Evolutionary conservation across 2,329 filamentous ascomycete species (phyloP).

Genomic region (Monosporascus sp.): DNA sequence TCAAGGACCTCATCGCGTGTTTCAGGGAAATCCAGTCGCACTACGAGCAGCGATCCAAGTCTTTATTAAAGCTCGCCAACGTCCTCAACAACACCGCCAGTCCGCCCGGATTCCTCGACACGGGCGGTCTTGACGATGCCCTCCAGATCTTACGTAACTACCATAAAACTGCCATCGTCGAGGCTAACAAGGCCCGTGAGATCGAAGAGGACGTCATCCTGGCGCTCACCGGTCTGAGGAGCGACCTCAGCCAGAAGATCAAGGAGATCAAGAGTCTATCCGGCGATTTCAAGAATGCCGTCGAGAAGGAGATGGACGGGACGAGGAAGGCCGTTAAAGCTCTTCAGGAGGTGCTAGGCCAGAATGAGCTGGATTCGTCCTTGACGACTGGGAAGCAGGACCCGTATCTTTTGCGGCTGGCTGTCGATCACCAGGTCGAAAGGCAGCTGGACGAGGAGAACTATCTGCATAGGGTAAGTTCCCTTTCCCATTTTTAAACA

Average conservation of each 20-base stretch:
- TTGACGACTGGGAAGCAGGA: constrained; percentile 80
- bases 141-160: constrained; percentile 74
- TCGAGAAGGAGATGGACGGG: constrained; percentile 88
- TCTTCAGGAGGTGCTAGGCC: constrained; percentile 75
- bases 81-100: constrained; percentile 74
- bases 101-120: constrained; percentile 69
- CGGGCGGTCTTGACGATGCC: constrained; percentile 84
- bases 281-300: constrained; percentile 93
- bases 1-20: constrained; percentile 91
- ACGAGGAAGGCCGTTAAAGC: constrained; percentile 75
- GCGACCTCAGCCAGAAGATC: constrained; percentile 89
- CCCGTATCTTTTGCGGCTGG: constrained; percentile 80
- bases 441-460: constrained; percentile 95
- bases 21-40: constrained; percentile 88
- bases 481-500: not conserved
- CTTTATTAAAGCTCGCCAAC: constrained; percentile 75
- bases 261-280: constrained; percentile 95
- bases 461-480: constrained; percentile 79
- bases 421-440: constrained; percentile 85
- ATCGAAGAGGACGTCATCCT: constrained; percentile 89
- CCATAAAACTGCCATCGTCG: constrained; percentile 72
- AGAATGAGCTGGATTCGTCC: constrained; percentile 72
- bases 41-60: constrained; percentile 81
- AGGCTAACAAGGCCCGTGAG: constrained; percentile 83
- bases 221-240: constrained; percentile 77